A percentile compares a stretch with the other conserved stretches of the same genome.
Conservation (phyloP, 2,329 filamentous ascomycete species). For the Colletotrichum noveboracense region DNA sequence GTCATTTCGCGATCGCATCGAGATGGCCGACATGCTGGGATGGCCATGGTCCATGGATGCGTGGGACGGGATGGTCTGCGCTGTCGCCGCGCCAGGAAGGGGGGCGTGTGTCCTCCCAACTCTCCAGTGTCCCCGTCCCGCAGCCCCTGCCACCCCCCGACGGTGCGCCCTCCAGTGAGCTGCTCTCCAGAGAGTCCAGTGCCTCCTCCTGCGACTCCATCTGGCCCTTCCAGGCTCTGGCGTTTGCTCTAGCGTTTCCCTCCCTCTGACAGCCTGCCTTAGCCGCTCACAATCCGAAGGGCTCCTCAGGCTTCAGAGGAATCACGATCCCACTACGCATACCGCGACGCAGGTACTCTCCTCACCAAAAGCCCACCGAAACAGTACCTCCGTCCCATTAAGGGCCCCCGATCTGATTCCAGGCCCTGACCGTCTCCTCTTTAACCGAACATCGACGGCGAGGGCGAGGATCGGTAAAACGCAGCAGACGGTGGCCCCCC, state of each 20-base stretch:
- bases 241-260: background rate
- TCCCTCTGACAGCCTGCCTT: background rate
- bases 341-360: background rate
- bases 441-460: constrained; percentile 11
- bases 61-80: background rate
- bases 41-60: background rate
- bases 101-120: background rate
- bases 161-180: background rate
- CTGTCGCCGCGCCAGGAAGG: background rate
- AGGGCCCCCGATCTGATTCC: background rate
- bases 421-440: background rate
- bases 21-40: constrained; percentile 15
- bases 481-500: background rate
- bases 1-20: constrained; percentile 19
- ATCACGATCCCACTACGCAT: background rate
- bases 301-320: background rate
- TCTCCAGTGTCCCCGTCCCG: background rate
- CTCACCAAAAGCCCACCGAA: background rate
- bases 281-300: constrained; percentile 5
- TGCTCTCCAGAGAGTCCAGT: background rate
- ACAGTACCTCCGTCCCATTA: background rate
- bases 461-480: constrained; percentile 10
- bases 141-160: background rate
- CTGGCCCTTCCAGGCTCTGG: background rate
- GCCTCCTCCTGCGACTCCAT: background rate